Conservation (phyloP, 768 basidiomycete species). For the Rhodotorula graminis region DNA sequence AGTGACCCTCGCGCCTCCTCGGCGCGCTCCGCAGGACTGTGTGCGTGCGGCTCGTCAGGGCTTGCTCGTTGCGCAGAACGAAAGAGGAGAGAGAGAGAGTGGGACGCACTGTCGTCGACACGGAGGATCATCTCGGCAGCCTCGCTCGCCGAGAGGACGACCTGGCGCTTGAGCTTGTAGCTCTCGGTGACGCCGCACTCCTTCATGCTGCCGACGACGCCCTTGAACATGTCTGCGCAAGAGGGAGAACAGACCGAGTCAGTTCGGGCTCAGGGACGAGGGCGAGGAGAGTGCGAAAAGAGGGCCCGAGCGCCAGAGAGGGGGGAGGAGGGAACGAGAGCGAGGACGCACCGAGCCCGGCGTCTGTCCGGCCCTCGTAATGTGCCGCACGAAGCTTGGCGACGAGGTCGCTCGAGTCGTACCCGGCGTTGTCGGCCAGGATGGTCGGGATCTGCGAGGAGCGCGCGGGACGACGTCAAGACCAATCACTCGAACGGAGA, state of each 20-base stretch:
- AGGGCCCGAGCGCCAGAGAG: background rate
- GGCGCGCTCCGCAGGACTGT: slow-evolving; percentile 34
- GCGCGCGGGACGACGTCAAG: too few relatives aligned
- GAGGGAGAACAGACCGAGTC: background rate
- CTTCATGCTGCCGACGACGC: slow-evolving; percentile 79
- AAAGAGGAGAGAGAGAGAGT: background rate
- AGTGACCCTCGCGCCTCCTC: slow-evolving; percentile 33
- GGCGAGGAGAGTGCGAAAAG: background rate
- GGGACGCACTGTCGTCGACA: slow-evolving; percentile 62
- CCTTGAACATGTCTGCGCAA: slow-evolving; percentile 75
- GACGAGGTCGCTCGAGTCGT: slow-evolving; percentile 94
- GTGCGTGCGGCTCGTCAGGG: background rate
- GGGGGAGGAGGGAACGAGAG: background rate
- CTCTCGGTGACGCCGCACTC: slow-evolving; percentile 87
- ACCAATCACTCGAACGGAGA: too few relatives aligned
- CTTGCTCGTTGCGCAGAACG: too few relatives aligned
- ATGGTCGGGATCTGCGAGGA: slow-evolving; percentile 76
- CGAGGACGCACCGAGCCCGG: slow-evolving; percentile 69
- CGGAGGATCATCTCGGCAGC: slow-evolving; percentile 98
- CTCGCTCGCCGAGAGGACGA: slow-evolving; percentile 87
- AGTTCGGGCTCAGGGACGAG: background rate
- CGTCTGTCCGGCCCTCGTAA: slow-evolving; percentile 77
- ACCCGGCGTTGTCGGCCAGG: slow-evolving; percentile 94
- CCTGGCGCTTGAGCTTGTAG: slow-evolving; percentile 94
- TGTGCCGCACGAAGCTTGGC: slow-evolving; percentile 84